Percentiles rank a stretch among this genome's conserved stretches.
Evolutionary conservation across 495 filamentous ascomycete species (phyloP).

Genomic region (Penicillium arizonense): DNA sequence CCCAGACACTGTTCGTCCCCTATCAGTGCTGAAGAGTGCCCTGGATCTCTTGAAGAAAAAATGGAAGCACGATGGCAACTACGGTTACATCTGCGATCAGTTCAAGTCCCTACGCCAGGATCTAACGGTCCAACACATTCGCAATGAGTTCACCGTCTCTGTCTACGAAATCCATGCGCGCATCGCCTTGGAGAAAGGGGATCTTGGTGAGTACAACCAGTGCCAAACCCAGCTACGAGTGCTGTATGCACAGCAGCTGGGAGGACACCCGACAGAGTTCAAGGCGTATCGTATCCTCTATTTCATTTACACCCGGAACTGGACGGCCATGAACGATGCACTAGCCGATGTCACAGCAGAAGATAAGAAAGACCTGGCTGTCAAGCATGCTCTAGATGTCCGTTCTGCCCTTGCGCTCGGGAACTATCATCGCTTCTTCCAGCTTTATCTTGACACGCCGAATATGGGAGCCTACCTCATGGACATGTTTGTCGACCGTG

Average conservation of each 20-base stretch:
- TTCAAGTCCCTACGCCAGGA: conserved; percentile 99
- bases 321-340: conserved; percentile 95
- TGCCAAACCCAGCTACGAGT: conserved; percentile 96
- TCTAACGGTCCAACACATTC: conserved; percentile 95
- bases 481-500: conserved; percentile 96
- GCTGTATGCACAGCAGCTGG: conserved; percentile 80
- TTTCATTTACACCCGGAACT: conserved; percentile 98
- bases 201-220: conserved; percentile 99
- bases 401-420: conserved; percentile 88
- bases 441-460: conserved; percentile 87
- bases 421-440: conserved; percentile 97
- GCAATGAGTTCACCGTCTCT: conserved; percentile 88
- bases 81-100: conserved; percentile 97
- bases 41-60: conserved; percentile 88
- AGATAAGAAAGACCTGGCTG: conserved; percentile 81
- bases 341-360: conserved; percentile 95
- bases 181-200: conserved; percentile 96
- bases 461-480: conserved; percentile 98
- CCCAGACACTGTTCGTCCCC: conserved; percentile 82
- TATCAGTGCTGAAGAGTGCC: conserved; percentile 74
- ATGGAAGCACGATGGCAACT: conserved; percentile 92
- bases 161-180: conserved; percentile 98
- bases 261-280: conserved; percentile 92
- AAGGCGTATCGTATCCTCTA: conserved; percentile 99
- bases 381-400: conserved; percentile 89